phyloP scores from a whole-genome alignment of 768 basidiomycete species.

The Chalciporus piperatus region DNA sequence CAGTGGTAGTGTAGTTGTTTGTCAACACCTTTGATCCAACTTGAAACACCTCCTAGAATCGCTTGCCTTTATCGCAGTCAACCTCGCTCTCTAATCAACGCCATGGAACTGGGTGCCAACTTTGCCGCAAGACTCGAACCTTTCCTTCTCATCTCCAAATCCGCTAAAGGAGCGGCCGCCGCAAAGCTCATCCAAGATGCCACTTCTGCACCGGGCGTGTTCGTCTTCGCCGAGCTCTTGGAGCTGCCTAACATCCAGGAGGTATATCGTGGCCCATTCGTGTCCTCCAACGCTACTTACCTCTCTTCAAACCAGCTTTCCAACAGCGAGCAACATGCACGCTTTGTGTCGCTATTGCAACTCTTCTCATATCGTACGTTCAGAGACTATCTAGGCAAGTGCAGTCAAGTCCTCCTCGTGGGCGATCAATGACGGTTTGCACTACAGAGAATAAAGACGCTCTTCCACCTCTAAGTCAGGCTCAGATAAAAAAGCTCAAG shows the following conservation, averaged over 20 bases:
- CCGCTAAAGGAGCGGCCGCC: constrained; percentile 87
- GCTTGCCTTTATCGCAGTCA: constrained; percentile 5
- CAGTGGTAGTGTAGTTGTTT: too few species aligned
- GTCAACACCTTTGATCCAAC: constrained; percentile 8
- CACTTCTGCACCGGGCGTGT: constrained; percentile 85
- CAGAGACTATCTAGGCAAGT: constrained; percentile 73
- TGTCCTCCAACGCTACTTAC: background rate
- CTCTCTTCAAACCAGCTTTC: constrained; percentile 51
- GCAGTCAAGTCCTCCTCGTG: background rate
- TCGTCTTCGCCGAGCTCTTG: constrained; percentile 87
- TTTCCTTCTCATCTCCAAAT: constrained; percentile 88
- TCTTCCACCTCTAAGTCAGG: constrained; percentile 64
- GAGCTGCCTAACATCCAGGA: constrained; percentile 82
- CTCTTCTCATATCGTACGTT: constrained; percentile 91
- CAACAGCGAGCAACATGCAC: constrained; percentile 58
- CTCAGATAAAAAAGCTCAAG: constrained; percentile 85
- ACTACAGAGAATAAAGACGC: constrained; percentile 59
- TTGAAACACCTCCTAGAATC: constrained; percentile 12
- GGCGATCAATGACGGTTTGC: constrained; percentile 2
- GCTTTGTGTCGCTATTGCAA: constrained; percentile 65
- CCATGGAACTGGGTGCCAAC: constrained; percentile 63
- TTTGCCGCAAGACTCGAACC: constrained; percentile 78
- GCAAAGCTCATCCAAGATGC: constrained; percentile 87
- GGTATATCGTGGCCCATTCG: constrained; percentile 40
- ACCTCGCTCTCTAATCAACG: background rate